Evolutionary conservation across 441 rosid genomes (phyloP).

Genomic region (Isatis lusitanica): DNA sequence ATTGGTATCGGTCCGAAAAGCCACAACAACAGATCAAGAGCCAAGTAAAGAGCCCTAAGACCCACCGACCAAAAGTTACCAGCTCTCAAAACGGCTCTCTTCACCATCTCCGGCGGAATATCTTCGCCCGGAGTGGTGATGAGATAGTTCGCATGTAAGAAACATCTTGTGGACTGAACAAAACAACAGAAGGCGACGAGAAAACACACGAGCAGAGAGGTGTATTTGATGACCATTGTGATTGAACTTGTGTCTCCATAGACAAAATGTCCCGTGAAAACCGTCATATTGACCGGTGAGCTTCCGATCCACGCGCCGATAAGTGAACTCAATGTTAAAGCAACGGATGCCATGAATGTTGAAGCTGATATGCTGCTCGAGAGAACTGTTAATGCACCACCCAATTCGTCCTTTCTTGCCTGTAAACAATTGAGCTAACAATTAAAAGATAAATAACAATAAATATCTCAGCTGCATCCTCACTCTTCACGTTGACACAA

Average conservation of each 20-base stretch:
- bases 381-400: slow-evolving; percentile 52
- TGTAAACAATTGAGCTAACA: slow-evolving; percentile 16
- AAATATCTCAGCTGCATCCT: background rate
- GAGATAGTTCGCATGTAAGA: slow-evolving; percentile 64
- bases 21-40: slow-evolving; percentile 66
- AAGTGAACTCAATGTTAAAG: slow-evolving; percentile 64
- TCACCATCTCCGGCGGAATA: slow-evolving; percentile 41
- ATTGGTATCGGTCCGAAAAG: slow-evolving; percentile 79
- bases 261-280: slow-evolving; percentile 51
- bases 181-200: slow-evolving; percentile 72
- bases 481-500: background rate
- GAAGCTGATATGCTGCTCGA: slow-evolving; percentile 61
- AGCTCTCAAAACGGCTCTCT: slow-evolving; percentile 51
- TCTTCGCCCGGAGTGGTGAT: slow-evolving; percentile 51
- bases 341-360: slow-evolving; percentile 60
- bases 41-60: slow-evolving; percentile 65
- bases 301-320: slow-evolving; percentile 84
- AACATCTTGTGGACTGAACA: slow-evolving; percentile 66
- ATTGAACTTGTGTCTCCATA: slow-evolving; percentile 69
- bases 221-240: slow-evolving; percentile 71
- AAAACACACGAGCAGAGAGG: slow-evolving; percentile 61
- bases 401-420: slow-evolving; percentile 43
- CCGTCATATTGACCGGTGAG: slow-evolving; percentile 40
- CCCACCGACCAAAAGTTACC: slow-evolving; percentile 71
- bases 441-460: background rate